These are phyloP conservation scores for Podospora tetraspora DNA, from an alignment of 495 filamentous ascomycete genomes.

Conservation along the genomic window DNA sequence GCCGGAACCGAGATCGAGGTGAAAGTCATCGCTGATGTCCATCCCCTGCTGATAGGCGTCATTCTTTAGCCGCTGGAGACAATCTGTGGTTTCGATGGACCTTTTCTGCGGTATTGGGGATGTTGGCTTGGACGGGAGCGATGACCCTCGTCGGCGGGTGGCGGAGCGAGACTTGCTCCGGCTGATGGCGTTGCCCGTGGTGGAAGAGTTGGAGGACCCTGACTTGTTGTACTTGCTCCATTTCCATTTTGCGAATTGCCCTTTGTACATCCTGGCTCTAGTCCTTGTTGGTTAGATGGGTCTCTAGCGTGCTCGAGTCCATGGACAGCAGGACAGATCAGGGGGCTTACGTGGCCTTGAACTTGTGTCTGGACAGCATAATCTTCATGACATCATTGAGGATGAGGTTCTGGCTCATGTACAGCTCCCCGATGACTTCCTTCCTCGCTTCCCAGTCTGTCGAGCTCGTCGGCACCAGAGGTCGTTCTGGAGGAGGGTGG, in stretches of 20 bases:
- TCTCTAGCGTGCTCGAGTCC: neutral
- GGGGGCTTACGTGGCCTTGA: conserved; percentile 32
- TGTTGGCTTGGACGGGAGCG: neutral
- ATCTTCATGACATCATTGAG: conserved; percentile 34
- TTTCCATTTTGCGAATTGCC: conserved; percentile 33
- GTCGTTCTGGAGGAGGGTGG: conserved; percentile 7
- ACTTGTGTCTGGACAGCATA: conserved; percentile 27
- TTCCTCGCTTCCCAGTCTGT: conserved; percentile 33
- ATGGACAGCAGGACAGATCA: neutral
- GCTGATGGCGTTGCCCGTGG: conserved; percentile 7
- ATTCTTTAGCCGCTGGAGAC: neutral
- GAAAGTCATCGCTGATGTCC: neutral
- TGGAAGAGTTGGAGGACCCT: neutral
- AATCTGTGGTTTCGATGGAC: neutral
- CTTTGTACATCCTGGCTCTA: conserved; percentile 36
- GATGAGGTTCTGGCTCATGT: conserved; percentile 33
- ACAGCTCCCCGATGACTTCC: conserved; percentile 26
- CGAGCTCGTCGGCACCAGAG: conserved; percentile 29
- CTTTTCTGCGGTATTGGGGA: neutral
- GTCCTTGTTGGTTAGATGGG: neutral
- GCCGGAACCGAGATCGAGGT: neutral
- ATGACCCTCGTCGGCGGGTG: neutral
- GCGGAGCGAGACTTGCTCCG: neutral
- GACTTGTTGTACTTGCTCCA: conserved; percentile 35
- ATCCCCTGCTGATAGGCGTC: neutral